Base-by-base conservation (phyloP, 345 rosid species). In the Lepidium didymum region DNA sequence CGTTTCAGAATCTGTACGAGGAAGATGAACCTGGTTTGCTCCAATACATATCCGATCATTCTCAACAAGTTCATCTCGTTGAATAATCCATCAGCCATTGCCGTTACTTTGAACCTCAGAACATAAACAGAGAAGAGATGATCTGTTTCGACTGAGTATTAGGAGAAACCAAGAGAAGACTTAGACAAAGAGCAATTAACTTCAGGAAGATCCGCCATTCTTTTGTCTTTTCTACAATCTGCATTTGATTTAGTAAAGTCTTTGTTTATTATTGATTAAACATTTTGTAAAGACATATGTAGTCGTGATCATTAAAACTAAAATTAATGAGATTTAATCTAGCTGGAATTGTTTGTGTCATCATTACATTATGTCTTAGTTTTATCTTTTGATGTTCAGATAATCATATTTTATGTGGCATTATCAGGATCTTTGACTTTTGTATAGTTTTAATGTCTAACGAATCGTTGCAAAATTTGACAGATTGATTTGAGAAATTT, bases 1-100 rank as follows among this genome's bases (percentile, higher is more conserved):
- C 78, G 12, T 8, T 77, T 75, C 52, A 83, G 57, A 50, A 78
- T 68, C 4, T 84, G 87, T 37, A 77, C 78, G 35, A 83, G 67
- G 69, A 83, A 67, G 59, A 84, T 79, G 29, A 59, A 84, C 44
- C 80, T 75, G 1, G 85, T 21, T 14, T 69, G 71, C 70, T 57
- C 77, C 72, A 81, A 56, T 3, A 80, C 62, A 65, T 79, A 56
- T 9, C 67, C 77, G 14, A 81, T 51, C 27, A 73, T 62, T 66
- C 77, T 53, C 67, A 73, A 51, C 7, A 59, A 0, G 11, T 37
- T 58, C 72, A 73, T 42, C 56, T 42, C 67, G 4, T 34, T 8
- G 11, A 73, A 73, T 52, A 73, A 16, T 34, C 56, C 77, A 73
- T 44, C 72, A 4, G 38, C 72, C 67, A 73, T 73, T 51, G n/a